Conservation (phyloP, 1,284 basidiomycete genomes). For the Anthracocystis setariae region DNA sequence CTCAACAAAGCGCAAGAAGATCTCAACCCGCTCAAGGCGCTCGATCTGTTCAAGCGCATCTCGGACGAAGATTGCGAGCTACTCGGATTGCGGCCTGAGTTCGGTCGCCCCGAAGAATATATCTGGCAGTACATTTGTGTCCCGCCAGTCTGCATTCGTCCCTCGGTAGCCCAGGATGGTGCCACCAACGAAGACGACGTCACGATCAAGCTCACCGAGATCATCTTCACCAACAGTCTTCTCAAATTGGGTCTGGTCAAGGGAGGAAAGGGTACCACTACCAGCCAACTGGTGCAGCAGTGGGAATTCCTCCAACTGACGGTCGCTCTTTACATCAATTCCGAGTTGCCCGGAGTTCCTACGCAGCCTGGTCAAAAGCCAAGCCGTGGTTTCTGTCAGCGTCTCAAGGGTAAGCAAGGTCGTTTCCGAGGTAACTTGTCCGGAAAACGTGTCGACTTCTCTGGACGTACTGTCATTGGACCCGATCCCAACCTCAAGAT, state of each 20-base stretch:
- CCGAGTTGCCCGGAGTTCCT: conserved; percentile 83
- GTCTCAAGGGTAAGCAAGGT: conserved; percentile 98
- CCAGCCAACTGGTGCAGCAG: conserved; percentile 75
- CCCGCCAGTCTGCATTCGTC: conserved; percentile 95
- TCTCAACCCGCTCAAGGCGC: conserved; percentile 90
- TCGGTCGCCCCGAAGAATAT: conserved; percentile 94
- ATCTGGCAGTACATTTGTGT: conserved; percentile 99
- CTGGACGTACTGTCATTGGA: conserved; percentile 96
- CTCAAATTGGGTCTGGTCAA: conserved; percentile 90
- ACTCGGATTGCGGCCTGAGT: conserved; percentile 86
- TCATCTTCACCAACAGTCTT: conserved; percentile 91
- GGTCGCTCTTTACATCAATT: conserved; percentile 98
- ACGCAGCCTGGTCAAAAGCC: conserved; percentile 63
- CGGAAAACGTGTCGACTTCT: conserved; percentile 99
- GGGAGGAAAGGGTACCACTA: conserved; percentile 66
- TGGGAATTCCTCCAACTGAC: conserved; percentile 97
- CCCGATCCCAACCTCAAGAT: conserved; percentile 98
- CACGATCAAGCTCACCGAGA: conserved; percentile 96
- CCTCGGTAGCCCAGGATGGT: conserved; percentile 93
- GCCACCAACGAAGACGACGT: conserved; percentile 91
- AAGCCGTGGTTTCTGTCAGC: conserved; percentile 86
- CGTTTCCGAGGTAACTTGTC: conserved; percentile 98
- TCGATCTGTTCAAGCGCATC: conserved; percentile 92
- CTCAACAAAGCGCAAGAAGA: conserved; percentile 93
- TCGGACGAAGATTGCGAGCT: conserved; percentile 95